Evolutionary conservation across 768 basidiomycete genomes (phyloP).

Genomic region (Boletus rex-veris): DNA sequence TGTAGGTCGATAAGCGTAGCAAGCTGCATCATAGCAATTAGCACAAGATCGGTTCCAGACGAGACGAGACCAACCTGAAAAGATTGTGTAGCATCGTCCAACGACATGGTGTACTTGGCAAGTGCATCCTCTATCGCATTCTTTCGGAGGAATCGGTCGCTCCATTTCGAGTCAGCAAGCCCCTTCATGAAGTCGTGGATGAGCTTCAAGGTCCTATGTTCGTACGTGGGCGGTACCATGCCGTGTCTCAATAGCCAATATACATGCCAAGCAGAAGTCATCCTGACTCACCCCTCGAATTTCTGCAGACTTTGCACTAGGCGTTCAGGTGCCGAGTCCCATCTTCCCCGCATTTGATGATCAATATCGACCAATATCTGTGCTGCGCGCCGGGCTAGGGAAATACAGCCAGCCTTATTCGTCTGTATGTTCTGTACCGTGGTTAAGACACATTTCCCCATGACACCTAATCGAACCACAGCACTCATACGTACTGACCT

Average conservation of each 20-base stretch:
- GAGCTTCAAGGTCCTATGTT: conserved; percentile 35
- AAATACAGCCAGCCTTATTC: conserved; percentile 40
- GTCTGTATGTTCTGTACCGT: conserved; percentile 27
- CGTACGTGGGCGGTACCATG: neutral
- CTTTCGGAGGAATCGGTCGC: conserved; percentile 38
- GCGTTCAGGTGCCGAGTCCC: conserved; percentile 40
- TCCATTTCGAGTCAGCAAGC: conserved; percentile 41
- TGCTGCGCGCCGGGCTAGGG: conserved; percentile 40
- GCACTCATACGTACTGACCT: conserved; percentile 29
- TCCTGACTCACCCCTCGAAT: conserved; percentile 37
- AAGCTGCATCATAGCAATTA: conserved; percentile 30
- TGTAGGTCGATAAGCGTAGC: conserved; percentile 48
- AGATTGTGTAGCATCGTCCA: conserved; percentile 45
- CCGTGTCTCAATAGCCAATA: neutral
- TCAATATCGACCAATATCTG: conserved; percentile 42
- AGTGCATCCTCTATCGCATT: conserved; percentile 40
- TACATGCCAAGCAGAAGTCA: neutral
- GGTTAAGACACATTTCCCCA: neutral
- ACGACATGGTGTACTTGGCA: conserved; percentile 27
- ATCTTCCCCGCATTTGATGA: conserved; percentile 43
- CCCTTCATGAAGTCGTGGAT: conserved; percentile 40
- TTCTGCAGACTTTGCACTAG: conserved; percentile 39
- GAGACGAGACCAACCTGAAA: conserved; percentile 37
- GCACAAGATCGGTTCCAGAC: neutral
- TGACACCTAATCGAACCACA: neutral